Conservation (phyloP, 371 early-diverging fungal genomes). For the Smittium mucronatum region DNA sequence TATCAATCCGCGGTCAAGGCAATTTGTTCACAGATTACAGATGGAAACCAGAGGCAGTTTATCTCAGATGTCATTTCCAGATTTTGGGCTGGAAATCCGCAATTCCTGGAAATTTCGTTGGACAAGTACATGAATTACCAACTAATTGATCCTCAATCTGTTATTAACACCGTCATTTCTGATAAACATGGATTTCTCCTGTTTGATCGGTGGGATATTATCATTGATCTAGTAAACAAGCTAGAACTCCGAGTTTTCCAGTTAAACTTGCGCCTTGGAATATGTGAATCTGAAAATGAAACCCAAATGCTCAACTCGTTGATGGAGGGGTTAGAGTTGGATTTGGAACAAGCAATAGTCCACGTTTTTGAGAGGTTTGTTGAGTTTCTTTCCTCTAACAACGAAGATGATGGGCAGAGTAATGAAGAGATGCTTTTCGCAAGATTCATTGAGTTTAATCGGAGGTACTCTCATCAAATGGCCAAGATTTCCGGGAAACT, state of each 20-base stretch:
- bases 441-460: not conserved
- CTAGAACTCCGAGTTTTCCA: not conserved
- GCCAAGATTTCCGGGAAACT: not conserved
- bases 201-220: not conserved
- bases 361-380: not conserved
- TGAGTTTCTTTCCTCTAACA: not conserved
- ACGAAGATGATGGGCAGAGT: not conserved
- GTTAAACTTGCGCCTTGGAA: not conserved
- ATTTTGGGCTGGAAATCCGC: slow-evolving; percentile 71
- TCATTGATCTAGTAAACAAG: not conserved
- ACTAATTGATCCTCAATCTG: slow-evolving; percentile 65
- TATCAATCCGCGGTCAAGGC: slow-evolving; percentile 23
- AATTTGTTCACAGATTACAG: not conserved
- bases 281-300: not conserved
- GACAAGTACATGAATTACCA: slow-evolving; percentile 88
- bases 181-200: slow-evolving; percentile 15
- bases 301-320: not conserved
- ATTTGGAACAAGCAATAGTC: not conserved
- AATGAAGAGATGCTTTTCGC: not conserved
- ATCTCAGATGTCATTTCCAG: slow-evolving; percentile 59
- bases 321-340: not conserved
- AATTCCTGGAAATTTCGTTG: slow-evolving; percentile 73
- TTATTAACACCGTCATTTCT: slow-evolving; percentile 65
- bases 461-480: not conserved
- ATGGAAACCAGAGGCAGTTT: slow-evolving; percentile 30